Conservation (phyloP, 2,329 filamentous ascomycete genomes). For the Beauveria brongniartii region DNA sequence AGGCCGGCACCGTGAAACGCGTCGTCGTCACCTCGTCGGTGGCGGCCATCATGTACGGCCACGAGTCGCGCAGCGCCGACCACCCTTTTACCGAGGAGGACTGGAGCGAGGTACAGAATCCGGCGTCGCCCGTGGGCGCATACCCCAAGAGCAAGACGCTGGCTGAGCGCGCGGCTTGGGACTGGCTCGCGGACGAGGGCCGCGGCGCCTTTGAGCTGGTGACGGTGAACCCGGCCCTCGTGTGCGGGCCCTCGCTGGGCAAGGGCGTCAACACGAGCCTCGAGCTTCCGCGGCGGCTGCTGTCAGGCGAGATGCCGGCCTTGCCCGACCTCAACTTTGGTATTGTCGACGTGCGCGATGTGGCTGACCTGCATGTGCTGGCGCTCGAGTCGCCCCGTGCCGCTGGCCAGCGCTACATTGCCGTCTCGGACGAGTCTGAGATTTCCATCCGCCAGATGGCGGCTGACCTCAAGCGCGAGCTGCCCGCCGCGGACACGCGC, state of each 20-base stretch:
- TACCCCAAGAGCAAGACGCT: conserved; percentile 13
- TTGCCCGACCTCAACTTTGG: conserved; percentile 19
- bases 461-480: background rate
- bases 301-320: conserved; percentile 18
- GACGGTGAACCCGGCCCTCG: conserved; percentile 13
- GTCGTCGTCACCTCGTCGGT: conserved; percentile 15
- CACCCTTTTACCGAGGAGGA: conserved; percentile 1
- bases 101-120: background rate
- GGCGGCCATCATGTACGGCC: conserved; percentile 1
- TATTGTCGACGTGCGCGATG: conserved; percentile 18
- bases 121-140: background rate
- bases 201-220: background rate
- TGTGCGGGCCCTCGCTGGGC: conserved; percentile 14
- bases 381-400: conserved; percentile 6
- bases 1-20: conserved; percentile 14
- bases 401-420: conserved; percentile 9
- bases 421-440: conserved; percentile 4
- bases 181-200: conserved; percentile 9
- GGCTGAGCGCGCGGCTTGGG: conserved; percentile 16
- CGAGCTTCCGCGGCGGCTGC: conserved; percentile 19
- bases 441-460: conserved; percentile 1
- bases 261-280: conserved; percentile 10
- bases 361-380: conserved; percentile 13
- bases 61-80: background rate
- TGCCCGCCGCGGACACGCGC: background rate